Percentiles rank a stretch among this genome's conserved stretches.
phyloP scores from a whole-genome alignment of 345 rosid species.

The Corchorus olitorius region DNA sequence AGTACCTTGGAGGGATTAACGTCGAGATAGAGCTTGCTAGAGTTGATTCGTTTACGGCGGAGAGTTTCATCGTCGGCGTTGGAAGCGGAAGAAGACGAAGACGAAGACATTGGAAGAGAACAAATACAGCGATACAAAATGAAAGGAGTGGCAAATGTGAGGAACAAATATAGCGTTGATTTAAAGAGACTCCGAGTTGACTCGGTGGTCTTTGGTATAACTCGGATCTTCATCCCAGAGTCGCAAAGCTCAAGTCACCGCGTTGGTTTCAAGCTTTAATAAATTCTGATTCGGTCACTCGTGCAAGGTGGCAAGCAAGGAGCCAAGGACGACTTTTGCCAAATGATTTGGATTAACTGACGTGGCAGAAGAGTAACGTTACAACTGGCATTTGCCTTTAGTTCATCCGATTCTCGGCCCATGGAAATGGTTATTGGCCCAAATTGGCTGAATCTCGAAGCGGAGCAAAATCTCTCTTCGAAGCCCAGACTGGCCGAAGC shows the following conservation, averaged over 20 bases:
- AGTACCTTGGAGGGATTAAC: constrained; percentile 59
- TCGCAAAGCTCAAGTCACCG: neutral
- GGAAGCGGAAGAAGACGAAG: constrained; percentile 38
- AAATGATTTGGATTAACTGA: neutral
- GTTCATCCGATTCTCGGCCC: neutral
- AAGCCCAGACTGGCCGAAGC: neutral
- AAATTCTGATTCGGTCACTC: neutral
- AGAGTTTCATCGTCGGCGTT: constrained; percentile 45
- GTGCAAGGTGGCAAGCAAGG: neutral
- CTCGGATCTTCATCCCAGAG: constrained; percentile 6
- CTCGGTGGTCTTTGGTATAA: constrained; percentile 32
- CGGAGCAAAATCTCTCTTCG: neutral
- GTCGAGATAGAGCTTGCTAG: constrained; percentile 79
- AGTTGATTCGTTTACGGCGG: constrained; percentile 58
- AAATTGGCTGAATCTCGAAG: neutral
- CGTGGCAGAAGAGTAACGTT: neutral
- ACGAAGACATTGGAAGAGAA: constrained; percentile 28
- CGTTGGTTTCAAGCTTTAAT: constrained; percentile 1
- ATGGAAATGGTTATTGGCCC: too few relatives aligned
- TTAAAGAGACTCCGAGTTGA: constrained; percentile 41
- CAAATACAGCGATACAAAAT: constrained; percentile 28
- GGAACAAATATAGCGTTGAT: constrained; percentile 32
- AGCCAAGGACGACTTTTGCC: neutral
- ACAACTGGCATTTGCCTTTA: neutral
- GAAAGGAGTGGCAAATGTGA: constrained; percentile 29